phyloP scores from a whole-genome alignment of 129 eudicot species.

The Arctium lappa region DNA sequence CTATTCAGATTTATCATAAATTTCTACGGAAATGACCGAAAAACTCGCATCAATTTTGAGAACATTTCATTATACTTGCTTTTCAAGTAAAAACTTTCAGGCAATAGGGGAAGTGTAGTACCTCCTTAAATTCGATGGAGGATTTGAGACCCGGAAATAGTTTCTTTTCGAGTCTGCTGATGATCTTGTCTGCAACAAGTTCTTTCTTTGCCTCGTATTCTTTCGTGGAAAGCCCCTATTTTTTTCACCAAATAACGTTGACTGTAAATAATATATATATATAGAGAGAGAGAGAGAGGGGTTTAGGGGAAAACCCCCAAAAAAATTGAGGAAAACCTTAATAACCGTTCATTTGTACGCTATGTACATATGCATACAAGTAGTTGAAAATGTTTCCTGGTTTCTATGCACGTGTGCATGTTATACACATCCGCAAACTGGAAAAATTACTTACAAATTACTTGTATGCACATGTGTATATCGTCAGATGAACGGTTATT shows the following conservation, averaged over 20 bases:
- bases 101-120: conserved; percentile 14
- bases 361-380: no score
- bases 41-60: neutral
- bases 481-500: no score
- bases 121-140: conserved; percentile 84
- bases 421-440: no score
- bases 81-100: neutral
- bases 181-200: conserved; percentile 78
- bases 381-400: no score
- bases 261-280: neutral
- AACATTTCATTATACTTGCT: neutral
- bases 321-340: no score
- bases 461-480: no score
- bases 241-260: neutral
- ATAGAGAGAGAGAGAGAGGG: neutral
- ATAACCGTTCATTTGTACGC: no score
- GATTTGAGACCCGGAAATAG: conserved; percentile 92
- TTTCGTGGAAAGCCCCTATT: conserved; percentile 68
- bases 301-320: neutral
- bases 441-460: no score
- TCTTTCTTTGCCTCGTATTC: conserved; percentile 88
- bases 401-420: no score
- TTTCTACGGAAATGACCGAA: neutral
- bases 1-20: neutral
- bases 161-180: conserved; percentile 82